Evolutionary conservation across 768 basidiomycete species (phyloP).

Genomic region (Rhodotorula sphaerocarpa): DNA sequence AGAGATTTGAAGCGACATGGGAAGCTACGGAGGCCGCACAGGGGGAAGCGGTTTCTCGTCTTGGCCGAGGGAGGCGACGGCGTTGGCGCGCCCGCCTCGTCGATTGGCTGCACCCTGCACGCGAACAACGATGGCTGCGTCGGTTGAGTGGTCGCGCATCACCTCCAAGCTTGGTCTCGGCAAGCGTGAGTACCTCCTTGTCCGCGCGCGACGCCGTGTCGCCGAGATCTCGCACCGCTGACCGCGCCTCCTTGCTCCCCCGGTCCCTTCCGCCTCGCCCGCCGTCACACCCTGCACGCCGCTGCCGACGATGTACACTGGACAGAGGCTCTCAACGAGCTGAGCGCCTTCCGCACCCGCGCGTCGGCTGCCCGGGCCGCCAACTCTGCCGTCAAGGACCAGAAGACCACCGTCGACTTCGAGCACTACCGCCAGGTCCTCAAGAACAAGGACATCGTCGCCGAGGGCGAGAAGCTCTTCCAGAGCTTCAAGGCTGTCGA

Average conservation of each 20-base stretch:
- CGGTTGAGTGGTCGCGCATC: slow-evolving; percentile 36
- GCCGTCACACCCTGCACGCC: not conserved
- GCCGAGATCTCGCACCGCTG: not conserved
- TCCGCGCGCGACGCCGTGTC: not conserved
- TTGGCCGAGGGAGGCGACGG: not conserved
- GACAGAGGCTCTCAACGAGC: slow-evolving; percentile 66
- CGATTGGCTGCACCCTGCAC: not conserved
- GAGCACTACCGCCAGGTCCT: slow-evolving; percentile 81
- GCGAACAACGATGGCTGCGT: not conserved
- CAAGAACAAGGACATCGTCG: slow-evolving; percentile 85
- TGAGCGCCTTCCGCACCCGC: slow-evolving; percentile 95
- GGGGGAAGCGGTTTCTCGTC: too few relatives aligned
- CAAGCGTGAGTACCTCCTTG: slow-evolving; percentile 38
- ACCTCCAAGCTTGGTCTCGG: slow-evolving; percentile 43
- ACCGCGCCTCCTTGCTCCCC: not conserved
- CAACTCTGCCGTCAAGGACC: slow-evolving; percentile 54
- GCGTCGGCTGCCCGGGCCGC: slow-evolving; percentile 78
- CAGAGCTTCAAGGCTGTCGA: slow-evolving; percentile 86
- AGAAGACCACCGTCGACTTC: slow-evolving; percentile 60
- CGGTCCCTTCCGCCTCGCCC: not conserved
- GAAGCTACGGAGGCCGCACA: too few relatives aligned
- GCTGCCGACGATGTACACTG: not conserved
- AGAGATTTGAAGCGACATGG: too few relatives aligned
- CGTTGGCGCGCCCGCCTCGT: not conserved
- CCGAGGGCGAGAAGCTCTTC: slow-evolving; percentile 83